Conservation (phyloP, 2,329 filamentous ascomycete genomes). For the Botrytis deweyae region DNA sequence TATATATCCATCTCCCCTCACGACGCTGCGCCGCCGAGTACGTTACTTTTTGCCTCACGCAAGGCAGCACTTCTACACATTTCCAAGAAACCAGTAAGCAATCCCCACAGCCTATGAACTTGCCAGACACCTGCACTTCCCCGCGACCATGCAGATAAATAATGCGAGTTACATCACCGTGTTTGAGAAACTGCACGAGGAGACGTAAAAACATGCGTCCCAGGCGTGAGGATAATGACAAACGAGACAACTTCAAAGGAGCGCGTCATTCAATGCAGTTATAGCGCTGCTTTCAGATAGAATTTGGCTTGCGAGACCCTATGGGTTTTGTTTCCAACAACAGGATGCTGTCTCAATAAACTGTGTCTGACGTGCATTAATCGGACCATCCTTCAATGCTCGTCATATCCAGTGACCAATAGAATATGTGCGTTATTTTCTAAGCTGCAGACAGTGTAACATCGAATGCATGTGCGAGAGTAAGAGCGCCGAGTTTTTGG, state of each 20-base stretch:
- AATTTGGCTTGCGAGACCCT: background rate
- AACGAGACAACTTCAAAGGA: background rate
- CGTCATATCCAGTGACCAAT: background rate
- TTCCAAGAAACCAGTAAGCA: background rate
- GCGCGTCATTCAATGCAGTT: background rate
- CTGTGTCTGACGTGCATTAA: background rate
- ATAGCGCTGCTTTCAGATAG: rapidly evolving
- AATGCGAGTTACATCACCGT: background rate
- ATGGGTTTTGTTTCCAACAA: background rate
- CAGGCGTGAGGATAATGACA: background rate
- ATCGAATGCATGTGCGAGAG: background rate
- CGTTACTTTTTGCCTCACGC: background rate
- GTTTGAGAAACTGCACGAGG: background rate
- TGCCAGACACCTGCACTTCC: background rate
- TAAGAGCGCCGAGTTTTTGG: background rate
- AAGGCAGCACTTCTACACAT: background rate
- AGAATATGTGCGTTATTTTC: no score
- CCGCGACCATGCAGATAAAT: background rate
- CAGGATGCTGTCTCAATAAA: background rate
- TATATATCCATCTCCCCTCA: background rate
- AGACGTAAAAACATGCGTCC: background rate
- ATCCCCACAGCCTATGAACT: no score
- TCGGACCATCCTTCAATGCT: background rate
- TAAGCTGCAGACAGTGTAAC: background rate
- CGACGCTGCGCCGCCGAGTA: background rate